Base-by-base conservation (phyloP, 768 basidiomycete species). In the Suillus plorans region DNA sequence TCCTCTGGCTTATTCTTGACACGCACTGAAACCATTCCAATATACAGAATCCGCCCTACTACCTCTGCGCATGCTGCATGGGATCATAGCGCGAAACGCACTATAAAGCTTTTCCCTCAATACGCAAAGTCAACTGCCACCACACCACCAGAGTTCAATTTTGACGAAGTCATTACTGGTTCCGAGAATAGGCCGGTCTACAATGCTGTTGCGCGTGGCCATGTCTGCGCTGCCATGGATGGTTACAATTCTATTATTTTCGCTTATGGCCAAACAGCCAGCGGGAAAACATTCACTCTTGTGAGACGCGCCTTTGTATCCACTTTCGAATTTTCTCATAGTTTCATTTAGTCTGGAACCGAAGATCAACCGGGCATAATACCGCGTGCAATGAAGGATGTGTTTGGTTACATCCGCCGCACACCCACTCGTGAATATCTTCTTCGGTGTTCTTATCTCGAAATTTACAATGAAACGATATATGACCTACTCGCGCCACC, bases 171-270 rank as follows among this genome's bases (percentile, higher is more conserved):
- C 64, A 85, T 93, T 60, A 92, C 88, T 5, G 90, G 90, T 0
- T 88, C 89, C 1, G 86, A 89, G 41, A 94, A 92, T 77, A 92
- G 91, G 70, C 86, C 89, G 0, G 80, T 94, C 8, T 95, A 94
- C 73, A 86, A 83, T 49, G 85, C 88, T 5, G 87, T 90, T 18
- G 93, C 90, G 2, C 84, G 86, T 14, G 89, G 87, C 4, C 93
- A 94, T 71, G 92, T 94, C 1, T 86, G 85, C 63, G 93, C 95
- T 4, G 94, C 96, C 12, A 97, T 99, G 95, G 93, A 94, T 60
- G 97, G 97, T 20, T 99, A 88, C 82, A 98, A 99, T 75, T 87
- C 95, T 9, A 93, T 99, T 67, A 86, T 98, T 49, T 99, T 99
- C 70, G 97, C 97, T 0, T 92, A 93, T 61, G 91, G 92, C 9